A percentile compares a stretch with the other conserved stretches of the same genome.
phyloP scores from a whole-genome alignment of 257 asterid species.

The Solanum appendiculatum region DNA sequence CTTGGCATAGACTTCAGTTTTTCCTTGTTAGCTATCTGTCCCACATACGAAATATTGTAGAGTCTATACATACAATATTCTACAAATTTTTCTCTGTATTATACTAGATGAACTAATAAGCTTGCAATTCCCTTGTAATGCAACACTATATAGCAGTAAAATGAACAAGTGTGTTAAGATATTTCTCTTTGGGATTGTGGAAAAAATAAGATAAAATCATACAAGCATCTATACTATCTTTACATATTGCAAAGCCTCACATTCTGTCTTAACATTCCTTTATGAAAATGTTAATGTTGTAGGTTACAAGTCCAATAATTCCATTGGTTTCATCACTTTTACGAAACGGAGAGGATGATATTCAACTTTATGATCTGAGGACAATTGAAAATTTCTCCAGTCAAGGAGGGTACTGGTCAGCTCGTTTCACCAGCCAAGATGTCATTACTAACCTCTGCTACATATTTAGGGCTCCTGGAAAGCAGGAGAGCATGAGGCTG shows the following conservation, averaged over 20 bases:
- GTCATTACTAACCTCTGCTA: slow-evolving; percentile 80
- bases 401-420: slow-evolving; percentile 96
- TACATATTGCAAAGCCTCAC: neutral
- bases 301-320: slow-evolving; percentile 79
- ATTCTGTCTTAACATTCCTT: slow-evolving; percentile 1
- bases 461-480: slow-evolving; percentile 82
- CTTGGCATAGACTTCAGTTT: neutral
- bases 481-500: slow-evolving; percentile 79
- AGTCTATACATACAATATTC: neutral
- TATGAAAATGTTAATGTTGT: slow-evolving; percentile 11
- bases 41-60: neutral
- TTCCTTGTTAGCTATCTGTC: neutral
- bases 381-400: slow-evolving; percentile 88
- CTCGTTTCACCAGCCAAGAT: slow-evolving; percentile 88
- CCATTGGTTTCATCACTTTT: slow-evolving; percentile 74
- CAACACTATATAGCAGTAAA: neutral
- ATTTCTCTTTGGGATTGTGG: neutral
- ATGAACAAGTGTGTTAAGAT: neutral
- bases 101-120: neutral
- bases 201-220: neutral
- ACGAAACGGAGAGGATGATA: slow-evolving; percentile 93
- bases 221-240: neutral
- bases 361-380: slow-evolving; percentile 88
- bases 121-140: neutral
- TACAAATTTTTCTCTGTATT: neutral